Evolutionary conservation across 495 filamentous ascomycete species (phyloP), one percentile per base, ranked within the genome.

Genomic region (Hyphodiscus hymeniophilus): DNA sequence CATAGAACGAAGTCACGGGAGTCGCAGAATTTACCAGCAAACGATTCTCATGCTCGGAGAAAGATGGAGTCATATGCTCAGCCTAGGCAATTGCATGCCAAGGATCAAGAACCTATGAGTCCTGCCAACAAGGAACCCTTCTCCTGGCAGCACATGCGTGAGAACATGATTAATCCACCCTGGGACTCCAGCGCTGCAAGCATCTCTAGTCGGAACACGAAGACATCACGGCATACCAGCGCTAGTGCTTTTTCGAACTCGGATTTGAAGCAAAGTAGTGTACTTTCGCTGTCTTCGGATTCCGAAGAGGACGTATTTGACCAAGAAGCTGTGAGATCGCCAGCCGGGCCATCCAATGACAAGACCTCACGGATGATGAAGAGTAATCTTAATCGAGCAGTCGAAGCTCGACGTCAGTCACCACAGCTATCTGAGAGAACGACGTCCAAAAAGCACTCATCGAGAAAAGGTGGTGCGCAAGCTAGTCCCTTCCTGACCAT

Each of bases 271-370:
- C n/a, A 52, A 12, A 53, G 49, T 18, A 60, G 58, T 28, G 54
- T 60, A 15, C 36, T 60, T 21, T 57, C 57, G 40, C 32, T 58
- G 31, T 60, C 55, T 15, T 60, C 58, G 8, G 58, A 55, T 38
- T 55, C 54, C 10, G 58, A 58, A 28, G 51, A 44, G 15, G 58
- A 60, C 7, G 17, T 33, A 39, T 35, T 33, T 20, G 45, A 45
- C 21, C 28, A 12, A 12, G 44, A 45, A 23, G n/a, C 51, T 8
- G 13, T 17, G 10, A 49, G 13, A 26, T 0, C 35, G 7, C 16
- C 18, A 21, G 31, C 3, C 3, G 21, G 3, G 3, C 24, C 42
- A n/a, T 35, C 26, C 2, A 21, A 30, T 24, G 16, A 45, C 22
- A 34, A 40, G 32, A 35, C 48, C 7, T 50, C 41, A 6, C 18